phyloP scores from a whole-genome alignment of 2,329 filamentous ascomycete genomes.

The Fusarium caatingaense region DNA sequence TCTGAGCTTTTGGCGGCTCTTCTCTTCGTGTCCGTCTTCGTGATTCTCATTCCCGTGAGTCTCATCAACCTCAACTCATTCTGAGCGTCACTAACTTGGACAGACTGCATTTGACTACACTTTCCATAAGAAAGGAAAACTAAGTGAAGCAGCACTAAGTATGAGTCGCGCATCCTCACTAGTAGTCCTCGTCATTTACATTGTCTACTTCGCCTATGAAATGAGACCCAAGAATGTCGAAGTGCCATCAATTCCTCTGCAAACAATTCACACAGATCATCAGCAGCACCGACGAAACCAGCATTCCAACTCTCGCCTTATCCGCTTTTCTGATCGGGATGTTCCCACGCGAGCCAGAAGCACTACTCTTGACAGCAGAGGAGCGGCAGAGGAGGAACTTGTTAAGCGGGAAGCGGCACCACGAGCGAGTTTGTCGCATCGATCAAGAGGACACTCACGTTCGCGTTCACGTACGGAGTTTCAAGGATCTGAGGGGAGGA shows the following conservation, averaged over 20 bases:
- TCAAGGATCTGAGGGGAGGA: slow-evolving; percentile 35
- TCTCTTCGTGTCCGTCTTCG: slow-evolving; percentile 54
- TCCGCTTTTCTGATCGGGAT: slow-evolving; percentile 48
- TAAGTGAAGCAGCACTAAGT: slow-evolving; percentile 72
- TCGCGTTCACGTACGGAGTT: slow-evolving; percentile 41
- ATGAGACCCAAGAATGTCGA: slow-evolving; percentile 72
- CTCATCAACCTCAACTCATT: not conserved
- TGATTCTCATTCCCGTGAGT: slow-evolving; percentile 53
- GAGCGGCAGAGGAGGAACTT: slow-evolving; percentile 13
- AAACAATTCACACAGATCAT: slow-evolving; percentile 61
- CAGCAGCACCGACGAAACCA: slow-evolving; percentile 20
- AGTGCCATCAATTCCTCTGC: slow-evolving; percentile 77
- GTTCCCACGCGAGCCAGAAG: slow-evolving; percentile 24
- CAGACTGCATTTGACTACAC: slow-evolving; percentile 57
- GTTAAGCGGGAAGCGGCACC: slow-evolving; percentile 12
- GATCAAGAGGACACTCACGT: slow-evolving; percentile 30
- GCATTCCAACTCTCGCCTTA: slow-evolving; percentile 38
- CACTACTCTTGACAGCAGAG: slow-evolving; percentile 28
- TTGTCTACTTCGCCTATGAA: slow-evolving; percentile 80
- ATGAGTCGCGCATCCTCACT: slow-evolving; percentile 83
- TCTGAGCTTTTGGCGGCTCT: slow-evolving; percentile 52
- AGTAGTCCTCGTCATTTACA: slow-evolving; percentile 78
- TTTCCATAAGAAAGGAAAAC: slow-evolving; percentile 68
- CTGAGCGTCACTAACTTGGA: not conserved
- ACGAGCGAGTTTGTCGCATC: slow-evolving; percentile 36